A percentile compares a stretch with the other conserved stretches of the same genome.
phyloP scores from a whole-genome alignment of 768 basidiomycete species.

The Termitomyces eurrhizus region DNA sequence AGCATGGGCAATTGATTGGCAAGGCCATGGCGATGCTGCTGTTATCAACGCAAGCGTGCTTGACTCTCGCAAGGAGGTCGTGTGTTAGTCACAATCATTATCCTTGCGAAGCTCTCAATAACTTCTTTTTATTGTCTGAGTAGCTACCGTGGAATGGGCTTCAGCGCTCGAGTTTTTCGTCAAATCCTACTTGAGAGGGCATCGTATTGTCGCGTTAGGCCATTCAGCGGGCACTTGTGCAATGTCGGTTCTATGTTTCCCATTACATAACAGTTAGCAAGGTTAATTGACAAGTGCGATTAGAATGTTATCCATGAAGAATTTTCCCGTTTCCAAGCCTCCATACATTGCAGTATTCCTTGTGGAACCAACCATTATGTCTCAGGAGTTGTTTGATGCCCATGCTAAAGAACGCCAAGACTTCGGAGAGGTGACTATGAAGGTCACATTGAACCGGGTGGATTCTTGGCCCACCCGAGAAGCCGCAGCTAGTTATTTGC shows the following conservation, averaged over 20 bases:
- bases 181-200: constrained; percentile 15
- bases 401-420: constrained; percentile 16
- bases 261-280: background rate
- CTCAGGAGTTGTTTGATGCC: constrained; percentile 20
- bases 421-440: constrained; percentile 14
- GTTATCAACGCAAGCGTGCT: constrained; percentile 27
- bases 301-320: constrained; percentile 18
- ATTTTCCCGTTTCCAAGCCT: constrained; percentile 8
- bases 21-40: constrained; percentile 34
- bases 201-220: constrained; percentile 26
- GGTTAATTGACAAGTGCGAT: background rate
- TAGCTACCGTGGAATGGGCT: constrained; percentile 25
- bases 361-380: constrained; percentile 30
- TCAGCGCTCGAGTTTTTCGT: constrained; percentile 13
- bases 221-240: constrained; percentile 30
- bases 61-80: constrained; percentile 16
- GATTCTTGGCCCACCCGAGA: constrained; percentile 22
- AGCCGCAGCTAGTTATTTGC: constrained; percentile 24
- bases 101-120: background rate
- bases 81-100: constrained; percentile 17
- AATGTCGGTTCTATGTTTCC: constrained; percentile 20
- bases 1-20: constrained; percentile 39
- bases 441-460: constrained; percentile 20
- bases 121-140: background rate
- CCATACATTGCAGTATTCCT: constrained; percentile 26